Percentiles rank a stretch among this genome's conserved stretches.
Evolutionary conservation across 306 rosid species (phyloP).

Genomic region (Inga leiocalycina): DNA sequence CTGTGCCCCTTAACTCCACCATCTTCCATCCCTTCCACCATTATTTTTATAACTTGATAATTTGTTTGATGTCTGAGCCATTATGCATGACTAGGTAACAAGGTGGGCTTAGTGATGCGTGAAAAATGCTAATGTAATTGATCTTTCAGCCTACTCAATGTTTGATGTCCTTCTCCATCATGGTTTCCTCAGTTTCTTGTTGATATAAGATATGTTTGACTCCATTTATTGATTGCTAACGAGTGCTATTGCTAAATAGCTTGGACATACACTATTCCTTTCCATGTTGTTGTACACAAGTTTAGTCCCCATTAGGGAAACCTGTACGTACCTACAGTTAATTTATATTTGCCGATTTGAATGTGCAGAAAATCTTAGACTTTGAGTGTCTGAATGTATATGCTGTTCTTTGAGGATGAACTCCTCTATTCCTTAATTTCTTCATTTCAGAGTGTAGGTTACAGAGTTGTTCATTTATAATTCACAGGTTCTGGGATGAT

Average conservation of each 20-base stretch:
- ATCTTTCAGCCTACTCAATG: background rate
- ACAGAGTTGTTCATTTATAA: background rate
- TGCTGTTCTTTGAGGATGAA: background rate
- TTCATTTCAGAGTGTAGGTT: background rate
- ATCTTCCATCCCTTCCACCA: background rate
- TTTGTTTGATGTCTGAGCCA: background rate
- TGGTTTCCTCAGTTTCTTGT: background rate
- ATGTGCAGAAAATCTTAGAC: background rate
- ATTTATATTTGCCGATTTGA: background rate
- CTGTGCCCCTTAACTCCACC: background rate
- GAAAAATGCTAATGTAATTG: background rate
- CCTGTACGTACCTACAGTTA: background rate
- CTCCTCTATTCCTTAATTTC: background rate
- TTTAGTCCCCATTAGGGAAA: background rate
- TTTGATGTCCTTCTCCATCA: background rate
- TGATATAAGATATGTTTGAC: background rate
- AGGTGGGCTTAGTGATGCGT: background rate
- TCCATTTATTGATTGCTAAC: background rate
- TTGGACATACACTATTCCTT: background rate
- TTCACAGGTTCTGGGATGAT: conserved; percentile 14
- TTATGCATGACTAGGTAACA: background rate
- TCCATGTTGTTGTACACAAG: background rate
- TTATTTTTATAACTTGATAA: background rate
- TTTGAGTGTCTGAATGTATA: background rate
- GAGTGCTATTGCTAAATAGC: background rate